Evolutionary conservation across 441 rosid genomes (phyloP).

Genomic region (Euphorbia corollata): DNA sequence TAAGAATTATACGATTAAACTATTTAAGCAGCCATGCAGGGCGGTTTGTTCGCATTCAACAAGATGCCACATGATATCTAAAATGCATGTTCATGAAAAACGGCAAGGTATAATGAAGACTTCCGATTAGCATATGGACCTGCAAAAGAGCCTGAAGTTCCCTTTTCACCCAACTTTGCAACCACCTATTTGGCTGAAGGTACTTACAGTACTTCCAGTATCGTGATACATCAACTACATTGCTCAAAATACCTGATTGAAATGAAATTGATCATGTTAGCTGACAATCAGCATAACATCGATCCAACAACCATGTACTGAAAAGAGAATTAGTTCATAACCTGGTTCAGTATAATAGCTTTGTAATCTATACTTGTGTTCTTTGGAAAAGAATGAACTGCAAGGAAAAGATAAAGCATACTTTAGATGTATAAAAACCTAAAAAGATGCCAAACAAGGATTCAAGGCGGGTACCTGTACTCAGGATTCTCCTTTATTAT

Average conservation of each 20-base stretch:
- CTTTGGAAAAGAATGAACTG: slow-evolving; percentile 55
- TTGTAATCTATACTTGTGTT: slow-evolving; percentile 50
- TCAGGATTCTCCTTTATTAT: slow-evolving; percentile 22
- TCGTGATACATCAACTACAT: slow-evolving; percentile 37
- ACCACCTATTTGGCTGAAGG: slow-evolving; percentile 56
- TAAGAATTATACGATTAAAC: too few species aligned
- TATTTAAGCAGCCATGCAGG: background rate
- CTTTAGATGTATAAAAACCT: background rate
- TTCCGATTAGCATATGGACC: slow-evolving; percentile 29
- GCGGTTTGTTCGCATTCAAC: too few species aligned
- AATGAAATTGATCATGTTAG: too few species aligned
- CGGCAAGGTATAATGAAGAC: too few species aligned
- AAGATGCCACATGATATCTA: too few species aligned
- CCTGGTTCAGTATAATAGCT: slow-evolving; percentile 71
- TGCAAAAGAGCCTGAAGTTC: slow-evolving; percentile 84
- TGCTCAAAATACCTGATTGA: slow-evolving; percentile 48
- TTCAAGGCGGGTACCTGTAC: slow-evolving; percentile 35
- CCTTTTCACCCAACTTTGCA: slow-evolving; percentile 66
- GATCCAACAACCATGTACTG: too few species aligned
- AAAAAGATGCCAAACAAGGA: background rate
- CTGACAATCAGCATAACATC: too few species aligned
- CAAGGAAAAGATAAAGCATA: slow-evolving; percentile 6
- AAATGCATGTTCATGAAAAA: too few species aligned
- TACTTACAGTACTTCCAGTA: slow-evolving; percentile 66
- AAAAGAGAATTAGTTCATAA: too few species aligned